Evolutionary conservation across 2,329 filamentous ascomycete species (phyloP).

Genomic region (Arthrobotrys entomopaga): DNA sequence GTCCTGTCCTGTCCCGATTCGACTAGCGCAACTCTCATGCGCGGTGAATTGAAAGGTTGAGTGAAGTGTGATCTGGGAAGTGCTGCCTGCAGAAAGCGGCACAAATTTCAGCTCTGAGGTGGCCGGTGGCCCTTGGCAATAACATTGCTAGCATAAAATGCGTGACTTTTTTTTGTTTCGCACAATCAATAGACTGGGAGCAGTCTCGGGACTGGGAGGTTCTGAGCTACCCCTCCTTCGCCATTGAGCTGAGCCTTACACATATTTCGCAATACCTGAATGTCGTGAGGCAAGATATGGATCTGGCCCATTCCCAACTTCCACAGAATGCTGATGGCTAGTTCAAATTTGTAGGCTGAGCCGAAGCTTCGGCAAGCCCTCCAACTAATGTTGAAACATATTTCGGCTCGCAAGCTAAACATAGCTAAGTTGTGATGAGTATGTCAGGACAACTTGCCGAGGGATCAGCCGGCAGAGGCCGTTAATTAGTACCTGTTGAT

Average conservation of each 20-base stretch:
- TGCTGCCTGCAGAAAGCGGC: slow-evolving; percentile 51
- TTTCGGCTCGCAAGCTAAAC: slow-evolving; percentile 27
- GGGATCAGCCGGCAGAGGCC: slow-evolving; percentile 36
- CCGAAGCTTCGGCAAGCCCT: slow-evolving; percentile 30
- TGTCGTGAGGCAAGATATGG: slow-evolving; percentile 28
- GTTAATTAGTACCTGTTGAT: slow-evolving; percentile 39
- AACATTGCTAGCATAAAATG: neutral
- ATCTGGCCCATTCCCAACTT: slow-evolving; percentile 33
- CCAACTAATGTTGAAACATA: slow-evolving; percentile 36
- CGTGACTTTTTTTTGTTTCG: slow-evolving; percentile 7
- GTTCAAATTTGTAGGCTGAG: slow-evolving; percentile 13
- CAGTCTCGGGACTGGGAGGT: no score
- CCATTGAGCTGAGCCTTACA: slow-evolving; percentile 37
- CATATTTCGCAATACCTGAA: slow-evolving; percentile 15
- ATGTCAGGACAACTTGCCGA: slow-evolving; percentile 19
- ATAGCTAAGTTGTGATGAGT: slow-evolving; percentile 39
- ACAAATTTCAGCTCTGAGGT: slow-evolving; percentile 44
- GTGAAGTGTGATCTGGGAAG: slow-evolving; percentile 39
- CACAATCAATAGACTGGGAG: neutral
- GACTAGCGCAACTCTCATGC: slow-evolving; percentile 37
- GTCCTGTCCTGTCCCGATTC: slow-evolving; percentile 16
- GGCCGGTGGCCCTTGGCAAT: neutral
- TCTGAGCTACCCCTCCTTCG: slow-evolving; percentile 39
- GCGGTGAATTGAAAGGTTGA: slow-evolving; percentile 11
- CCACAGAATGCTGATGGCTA: slow-evolving; percentile 26